Percentiles rank a stretch among this genome's conserved stretches.
Evolutionary conservation across 2,329 filamentous ascomycete genomes (phyloP).

Genomic region (Sarocladium oryzae): DNA sequence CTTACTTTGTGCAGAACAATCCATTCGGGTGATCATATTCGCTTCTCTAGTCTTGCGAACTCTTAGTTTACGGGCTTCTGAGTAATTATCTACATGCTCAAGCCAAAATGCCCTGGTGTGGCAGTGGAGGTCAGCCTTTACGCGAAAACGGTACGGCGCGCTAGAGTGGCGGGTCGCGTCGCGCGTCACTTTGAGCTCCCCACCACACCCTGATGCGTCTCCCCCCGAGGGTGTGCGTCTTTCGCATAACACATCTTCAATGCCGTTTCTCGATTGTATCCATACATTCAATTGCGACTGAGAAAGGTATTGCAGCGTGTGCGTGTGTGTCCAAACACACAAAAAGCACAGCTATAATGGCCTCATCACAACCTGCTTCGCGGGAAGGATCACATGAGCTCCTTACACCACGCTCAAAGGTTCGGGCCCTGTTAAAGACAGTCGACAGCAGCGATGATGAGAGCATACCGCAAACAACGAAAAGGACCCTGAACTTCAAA

Average conservation of each 20-base stretch:
- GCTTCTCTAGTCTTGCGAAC: too few species aligned
- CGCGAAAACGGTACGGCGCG: constrained; percentile 5
- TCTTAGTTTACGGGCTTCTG: too few species aligned
- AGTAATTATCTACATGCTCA: too few species aligned
- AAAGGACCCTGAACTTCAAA: constrained; percentile 10
- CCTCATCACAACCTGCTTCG: constrained; percentile 38
- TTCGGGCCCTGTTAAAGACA: constrained; percentile 45
- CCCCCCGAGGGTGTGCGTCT: not conserved
- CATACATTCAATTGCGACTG: not conserved
- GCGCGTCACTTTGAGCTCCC: constrained; percentile 5
- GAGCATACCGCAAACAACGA: constrained; percentile 11
- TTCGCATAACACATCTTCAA: constrained; percentile 4
- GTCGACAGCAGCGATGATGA: constrained; percentile 46
- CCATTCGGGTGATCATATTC: too few species aligned
- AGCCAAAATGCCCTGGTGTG: not conserved
- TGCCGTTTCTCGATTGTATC: not conserved
- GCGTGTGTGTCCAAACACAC: too few species aligned
- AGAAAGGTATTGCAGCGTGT: not conserved
- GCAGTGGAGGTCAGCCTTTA: not conserved
- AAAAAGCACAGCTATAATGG: constrained; percentile 40
- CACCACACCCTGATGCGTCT: not conserved
- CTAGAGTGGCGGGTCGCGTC: constrained; percentile 8
- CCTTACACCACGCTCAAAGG: constrained; percentile 47
- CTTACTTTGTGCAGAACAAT: too few species aligned
- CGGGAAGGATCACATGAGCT: constrained; percentile 36